Conservation (phyloP, 2,329 filamentous ascomycete species). For the Fusarium virguliforme region DNA sequence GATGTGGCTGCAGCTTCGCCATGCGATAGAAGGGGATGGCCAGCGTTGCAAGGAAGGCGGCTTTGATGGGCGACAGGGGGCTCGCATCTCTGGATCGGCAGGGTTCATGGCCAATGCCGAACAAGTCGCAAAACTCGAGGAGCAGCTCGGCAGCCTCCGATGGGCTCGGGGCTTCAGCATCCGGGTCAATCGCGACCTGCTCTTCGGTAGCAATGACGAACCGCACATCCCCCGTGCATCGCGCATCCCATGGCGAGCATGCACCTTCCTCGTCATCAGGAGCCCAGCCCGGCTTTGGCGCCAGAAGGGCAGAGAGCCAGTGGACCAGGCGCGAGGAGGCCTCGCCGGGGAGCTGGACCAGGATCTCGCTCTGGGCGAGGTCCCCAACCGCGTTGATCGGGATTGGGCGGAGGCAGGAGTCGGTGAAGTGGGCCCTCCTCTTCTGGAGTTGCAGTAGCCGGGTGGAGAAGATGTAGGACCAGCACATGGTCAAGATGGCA, state of each 20-base stretch:
- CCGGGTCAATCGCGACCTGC: constrained; percentile 36
- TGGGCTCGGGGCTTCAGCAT: constrained; percentile 35
- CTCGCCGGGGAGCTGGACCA: constrained; percentile 41
- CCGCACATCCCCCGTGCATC: constrained; percentile 31
- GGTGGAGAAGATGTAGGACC: constrained; percentile 52
- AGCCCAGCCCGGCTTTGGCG: constrained; percentile 44
- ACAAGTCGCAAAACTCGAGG: constrained; percentile 49
- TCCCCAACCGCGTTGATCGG: constrained; percentile 38
- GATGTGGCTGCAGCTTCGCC: constrained; percentile 47
- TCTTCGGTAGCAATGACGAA: constrained; percentile 47
- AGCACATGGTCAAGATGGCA: constrained; percentile 50
- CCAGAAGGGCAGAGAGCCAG: constrained; percentile 51
- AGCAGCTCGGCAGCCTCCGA: constrained; percentile 47
- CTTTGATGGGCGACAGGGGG: constrained; percentile 47
- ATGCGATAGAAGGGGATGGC: constrained; percentile 51
- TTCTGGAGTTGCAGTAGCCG: constrained; percentile 50
- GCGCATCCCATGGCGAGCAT: constrained; percentile 45
- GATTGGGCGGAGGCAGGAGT: constrained; percentile 45
- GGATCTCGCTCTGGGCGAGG: constrained; percentile 38
- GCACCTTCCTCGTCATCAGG: constrained; percentile 40
- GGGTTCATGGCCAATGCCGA: constrained; percentile 46
- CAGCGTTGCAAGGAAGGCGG: constrained; percentile 48
- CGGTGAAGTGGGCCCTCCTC: constrained; percentile 46
- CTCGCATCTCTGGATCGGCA: constrained; percentile 20
- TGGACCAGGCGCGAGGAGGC: constrained; percentile 47